Percentiles rank a stretch among this genome's conserved stretches.
Evolutionary conservation across 768 basidiomycete species (phyloP).

Genomic region (Pilatotrama ljubarskyi): DNA sequence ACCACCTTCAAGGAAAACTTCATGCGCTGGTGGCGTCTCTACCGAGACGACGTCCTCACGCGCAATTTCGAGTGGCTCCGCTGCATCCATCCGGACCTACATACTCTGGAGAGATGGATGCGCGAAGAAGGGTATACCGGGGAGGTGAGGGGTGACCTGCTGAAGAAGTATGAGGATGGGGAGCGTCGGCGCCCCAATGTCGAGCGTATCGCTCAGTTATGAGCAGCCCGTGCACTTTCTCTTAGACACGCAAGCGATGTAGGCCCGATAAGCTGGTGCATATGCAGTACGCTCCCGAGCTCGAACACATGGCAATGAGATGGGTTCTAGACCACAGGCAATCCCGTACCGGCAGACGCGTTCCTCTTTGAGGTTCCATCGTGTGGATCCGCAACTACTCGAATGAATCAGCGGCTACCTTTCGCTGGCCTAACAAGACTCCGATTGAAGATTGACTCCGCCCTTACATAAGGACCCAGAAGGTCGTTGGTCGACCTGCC

Average conservation of each 20-base stretch:
- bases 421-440: not conserved
- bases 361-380: too few relatives aligned
- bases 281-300: too few relatives aligned
- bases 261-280: not conserved
- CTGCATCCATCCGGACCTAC: constrained; percentile 37
- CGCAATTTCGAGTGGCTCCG: constrained; percentile 48
- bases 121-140: not conserved
- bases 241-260: not conserved
- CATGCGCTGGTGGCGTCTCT: constrained; percentile 44
- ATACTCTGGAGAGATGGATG: constrained; percentile 45
- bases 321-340: too few relatives aligned
- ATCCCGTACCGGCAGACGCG: too few relatives aligned
- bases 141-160: not conserved
- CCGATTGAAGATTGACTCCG: constrained; percentile 10
- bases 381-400: not conserved
- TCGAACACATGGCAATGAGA: too few relatives aligned
- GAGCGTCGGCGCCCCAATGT: not conserved
- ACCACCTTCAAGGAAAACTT: constrained; percentile 34
- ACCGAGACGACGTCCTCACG: constrained; percentile 44
- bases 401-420: not conserved
- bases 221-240: not conserved
- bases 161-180: constrained; percentile 12
- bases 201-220: not conserved
- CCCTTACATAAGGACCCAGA: constrained; percentile 4
- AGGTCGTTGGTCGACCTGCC: not conserved